phyloP scores from a whole-genome alignment of 2,329 filamentous ascomycete species.

The Ceratocystiopsis minuta region DNA sequence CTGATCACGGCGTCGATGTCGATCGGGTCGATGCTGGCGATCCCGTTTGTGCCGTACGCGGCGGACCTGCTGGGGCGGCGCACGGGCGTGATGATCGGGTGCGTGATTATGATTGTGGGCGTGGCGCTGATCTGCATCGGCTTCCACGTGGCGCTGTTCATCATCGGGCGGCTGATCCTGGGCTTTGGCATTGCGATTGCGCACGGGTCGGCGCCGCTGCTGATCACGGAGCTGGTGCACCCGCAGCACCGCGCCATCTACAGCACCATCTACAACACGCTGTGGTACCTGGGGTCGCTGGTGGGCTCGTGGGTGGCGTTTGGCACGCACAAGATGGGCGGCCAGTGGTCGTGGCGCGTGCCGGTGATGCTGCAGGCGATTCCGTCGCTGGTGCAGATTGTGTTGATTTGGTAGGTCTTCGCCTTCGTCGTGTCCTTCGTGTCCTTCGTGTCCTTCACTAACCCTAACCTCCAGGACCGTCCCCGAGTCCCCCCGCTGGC shows the following conservation, averaged over 20 bases:
- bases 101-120: constrained; percentile 19
- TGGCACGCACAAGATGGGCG: constrained; percentile 5
- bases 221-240: constrained; percentile 7
- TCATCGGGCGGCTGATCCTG: constrained; percentile 8
- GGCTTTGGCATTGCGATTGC: constrained; percentile 10
- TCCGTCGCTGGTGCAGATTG: constrained; percentile 8
- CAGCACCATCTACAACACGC: constrained; percentile 8
- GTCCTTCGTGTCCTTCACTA: too few species aligned
- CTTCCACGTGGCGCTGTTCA: constrained; percentile 17
- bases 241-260: constrained; percentile 7
- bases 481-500: constrained; percentile 15
- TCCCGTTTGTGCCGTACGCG: constrained; percentile 26
- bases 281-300: constrained; percentile 16
- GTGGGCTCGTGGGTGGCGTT: constrained; percentile 11
- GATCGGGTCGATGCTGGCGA: constrained; percentile 25
- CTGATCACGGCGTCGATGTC: constrained; percentile 26
- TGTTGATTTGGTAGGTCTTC: too few species aligned
- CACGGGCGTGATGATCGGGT: constrained; percentile 25
- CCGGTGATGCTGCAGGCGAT: constrained; percentile 8
- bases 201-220: constrained; percentile 6
- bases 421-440: too few species aligned
- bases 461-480: constrained; percentile 1
- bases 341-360: constrained; percentile 8
- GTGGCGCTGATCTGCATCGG: constrained; percentile 21
- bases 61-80: constrained; percentile 27